These are phyloP conservation scores for Coemansia sp. DNA, from an alignment of 192 early-diverging fungal genomes.

Conservation along the genomic window DNA sequence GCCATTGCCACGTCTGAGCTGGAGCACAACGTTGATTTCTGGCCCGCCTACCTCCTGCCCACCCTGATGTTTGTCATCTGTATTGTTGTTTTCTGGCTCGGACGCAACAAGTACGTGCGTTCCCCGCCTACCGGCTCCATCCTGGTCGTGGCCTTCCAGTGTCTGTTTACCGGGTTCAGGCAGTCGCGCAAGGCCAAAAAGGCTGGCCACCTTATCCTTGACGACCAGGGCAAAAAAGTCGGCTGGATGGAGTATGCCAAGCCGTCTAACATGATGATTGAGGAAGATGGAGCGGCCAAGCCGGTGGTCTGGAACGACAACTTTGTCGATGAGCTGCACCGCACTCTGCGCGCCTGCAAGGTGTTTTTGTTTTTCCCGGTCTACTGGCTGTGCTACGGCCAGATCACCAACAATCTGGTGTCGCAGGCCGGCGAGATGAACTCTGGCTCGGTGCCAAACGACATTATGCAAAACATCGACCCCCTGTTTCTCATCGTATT, in stretches of 20 bases:
- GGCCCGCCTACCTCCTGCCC: constrained; percentile 62
- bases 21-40: constrained; percentile 60
- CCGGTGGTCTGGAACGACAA: constrained; percentile 67
- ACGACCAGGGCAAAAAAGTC: constrained; percentile 20
- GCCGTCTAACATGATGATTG: constrained; percentile 46
- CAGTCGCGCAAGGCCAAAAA: constrained; percentile 40
- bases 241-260: constrained; percentile 63
- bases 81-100: constrained; percentile 57
- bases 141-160: constrained; percentile 54
- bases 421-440: constrained; percentile 66
- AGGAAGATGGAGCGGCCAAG: constrained; percentile 44
- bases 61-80: constrained; percentile 61
- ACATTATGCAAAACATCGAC: constrained; percentile 66
- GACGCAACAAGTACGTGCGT: constrained; percentile 57
- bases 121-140: constrained; percentile 62
- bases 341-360: constrained; percentile 62
- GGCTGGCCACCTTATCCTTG: constrained; percentile 29
- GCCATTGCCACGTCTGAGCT: constrained; percentile 62
- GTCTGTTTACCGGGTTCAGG: constrained; percentile 25
- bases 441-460: constrained; percentile 58
- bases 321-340: constrained; percentile 70
- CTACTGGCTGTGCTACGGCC: constrained; percentile 73
- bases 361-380: constrained; percentile 72
- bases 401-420: constrained; percentile 67
- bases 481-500: constrained; percentile 59